Percentiles rank a stretch among this genome's conserved stretches.
Conservation (phyloP, 257 asterid species). For the Nicotiana sylvestris region DNA sequence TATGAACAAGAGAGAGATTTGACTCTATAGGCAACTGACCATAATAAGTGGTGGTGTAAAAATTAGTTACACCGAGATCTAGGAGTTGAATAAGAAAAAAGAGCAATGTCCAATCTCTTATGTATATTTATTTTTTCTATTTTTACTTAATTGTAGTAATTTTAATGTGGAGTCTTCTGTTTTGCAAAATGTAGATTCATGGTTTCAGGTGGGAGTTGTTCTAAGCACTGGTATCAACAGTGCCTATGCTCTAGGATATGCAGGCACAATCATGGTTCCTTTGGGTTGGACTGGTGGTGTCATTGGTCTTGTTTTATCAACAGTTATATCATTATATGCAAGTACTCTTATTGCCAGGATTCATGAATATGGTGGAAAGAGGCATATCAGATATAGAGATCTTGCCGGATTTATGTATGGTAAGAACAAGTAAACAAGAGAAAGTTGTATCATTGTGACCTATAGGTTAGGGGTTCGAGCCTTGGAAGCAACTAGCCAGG, state of each 20-base stretch:
- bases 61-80: too few relatives aligned
- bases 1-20: too few relatives aligned
- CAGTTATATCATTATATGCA: slow-evolving; percentile 68
- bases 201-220: slow-evolving; percentile 94
- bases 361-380: slow-evolving; percentile 84
- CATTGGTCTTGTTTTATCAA: slow-evolving; percentile 70
- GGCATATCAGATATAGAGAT: slow-evolving; percentile 85
- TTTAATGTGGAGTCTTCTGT: not conserved
- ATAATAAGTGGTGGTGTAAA: too few relatives aligned
- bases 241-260: slow-evolving; percentile 90
- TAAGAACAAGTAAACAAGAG: too few relatives aligned
- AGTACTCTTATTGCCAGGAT: slow-evolving; percentile 79
- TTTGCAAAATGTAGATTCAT: slow-evolving; percentile 58
- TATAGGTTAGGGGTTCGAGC: too few relatives aligned
- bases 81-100: too few relatives aligned
- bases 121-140: too few relatives aligned
- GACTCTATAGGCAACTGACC: too few relatives aligned
- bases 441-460: too few relatives aligned
- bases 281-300: slow-evolving; percentile 96
- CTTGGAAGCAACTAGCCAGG: too few relatives aligned
- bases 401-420: slow-evolving; percentile 51
- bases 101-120: too few relatives aligned
- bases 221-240: slow-evolving; percentile 95
- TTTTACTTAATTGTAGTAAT: not conserved
- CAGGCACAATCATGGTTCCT: slow-evolving; percentile 95